phyloP scores from a whole-genome alignment of 805 yeast genomes.

The Candida golubevii region DNA sequence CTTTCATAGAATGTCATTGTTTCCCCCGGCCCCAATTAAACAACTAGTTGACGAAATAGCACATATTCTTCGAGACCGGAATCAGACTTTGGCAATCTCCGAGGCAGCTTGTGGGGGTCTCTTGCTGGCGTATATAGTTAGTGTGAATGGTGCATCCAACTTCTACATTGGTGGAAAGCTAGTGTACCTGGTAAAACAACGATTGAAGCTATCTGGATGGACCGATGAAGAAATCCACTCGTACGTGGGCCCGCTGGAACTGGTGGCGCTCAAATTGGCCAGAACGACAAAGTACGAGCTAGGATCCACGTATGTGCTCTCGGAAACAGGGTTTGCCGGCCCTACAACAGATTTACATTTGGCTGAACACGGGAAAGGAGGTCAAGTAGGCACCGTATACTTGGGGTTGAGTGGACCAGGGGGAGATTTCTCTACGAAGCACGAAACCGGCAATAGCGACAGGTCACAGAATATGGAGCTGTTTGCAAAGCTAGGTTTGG shows the following conservation, averaged over 20 bases:
- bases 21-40: constrained; percentile 59
- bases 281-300: constrained; percentile 74
- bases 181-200: constrained; percentile 70
- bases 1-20: constrained; percentile 22
- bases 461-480: constrained; percentile 69
- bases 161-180: constrained; percentile 83
- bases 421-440: constrained; percentile 46
- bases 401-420: constrained; percentile 67
- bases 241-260: constrained; percentile 80
- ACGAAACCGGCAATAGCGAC: constrained; percentile 44
- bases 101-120: constrained; percentile 93
- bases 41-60: constrained; percentile 56
- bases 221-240: constrained; percentile 58
- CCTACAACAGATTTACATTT: constrained; percentile 49
- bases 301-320: constrained; percentile 76
- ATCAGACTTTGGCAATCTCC: constrained; percentile 70
- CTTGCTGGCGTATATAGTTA: constrained; percentile 71
- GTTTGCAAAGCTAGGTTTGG: constrained; percentile 66
- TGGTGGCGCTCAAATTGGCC: constrained; percentile 71
- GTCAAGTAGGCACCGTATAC: constrained; percentile 61
- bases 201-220: constrained; percentile 79
- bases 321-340: constrained; percentile 89
- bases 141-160: constrained; percentile 80
- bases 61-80: constrained; percentile 43
- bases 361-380: constrained; percentile 20